These are phyloP conservation scores for Fusarium nisikadoi DNA, from an alignment of 2,329 filamentous ascomycete species.

Conservation along the genomic window DNA sequence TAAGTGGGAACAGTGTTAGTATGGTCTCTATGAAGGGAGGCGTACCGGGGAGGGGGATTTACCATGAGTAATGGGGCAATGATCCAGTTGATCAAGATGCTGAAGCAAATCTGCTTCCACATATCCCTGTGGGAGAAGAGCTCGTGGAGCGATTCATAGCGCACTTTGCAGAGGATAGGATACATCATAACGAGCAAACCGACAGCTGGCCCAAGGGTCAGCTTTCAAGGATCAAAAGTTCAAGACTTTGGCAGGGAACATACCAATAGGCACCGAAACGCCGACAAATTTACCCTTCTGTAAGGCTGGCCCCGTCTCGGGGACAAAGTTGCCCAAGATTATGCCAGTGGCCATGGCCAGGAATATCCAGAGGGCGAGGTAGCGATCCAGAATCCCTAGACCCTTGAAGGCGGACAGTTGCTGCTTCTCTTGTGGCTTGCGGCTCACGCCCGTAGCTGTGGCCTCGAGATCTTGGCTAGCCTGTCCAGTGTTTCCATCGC, in stretches of 20 bases:
- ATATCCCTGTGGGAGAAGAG: constrained; percentile 69
- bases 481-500: not conserved
- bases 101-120: constrained; percentile 83
- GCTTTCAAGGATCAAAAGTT: too few relatives aligned
- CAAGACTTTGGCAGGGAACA: not conserved
- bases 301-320: constrained; percentile 67
- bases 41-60: constrained; percentile 36
- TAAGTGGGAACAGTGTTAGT: constrained; percentile 67
- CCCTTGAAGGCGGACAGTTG: not conserved
- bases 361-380: constrained; percentile 78
- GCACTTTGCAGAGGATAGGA: constrained; percentile 87
- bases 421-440: not conserved
- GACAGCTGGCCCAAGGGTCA: constrained; percentile 63
- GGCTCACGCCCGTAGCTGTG: not conserved
- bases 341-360: constrained; percentile 82
- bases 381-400: constrained; percentile 64
- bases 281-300: constrained; percentile 78
- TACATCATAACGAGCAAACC: constrained; percentile 94
- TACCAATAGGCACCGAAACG: constrained; percentile 73
- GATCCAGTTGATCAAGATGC: constrained; percentile 83
- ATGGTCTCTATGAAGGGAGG: constrained; percentile 54
- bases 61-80: constrained; percentile 86
- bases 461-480: not conserved
- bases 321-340: constrained; percentile 79
- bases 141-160: constrained; percentile 77